Conservation (phyloP, 352 stramenopile genomes). For the Phytophthora palmivora region DNA sequence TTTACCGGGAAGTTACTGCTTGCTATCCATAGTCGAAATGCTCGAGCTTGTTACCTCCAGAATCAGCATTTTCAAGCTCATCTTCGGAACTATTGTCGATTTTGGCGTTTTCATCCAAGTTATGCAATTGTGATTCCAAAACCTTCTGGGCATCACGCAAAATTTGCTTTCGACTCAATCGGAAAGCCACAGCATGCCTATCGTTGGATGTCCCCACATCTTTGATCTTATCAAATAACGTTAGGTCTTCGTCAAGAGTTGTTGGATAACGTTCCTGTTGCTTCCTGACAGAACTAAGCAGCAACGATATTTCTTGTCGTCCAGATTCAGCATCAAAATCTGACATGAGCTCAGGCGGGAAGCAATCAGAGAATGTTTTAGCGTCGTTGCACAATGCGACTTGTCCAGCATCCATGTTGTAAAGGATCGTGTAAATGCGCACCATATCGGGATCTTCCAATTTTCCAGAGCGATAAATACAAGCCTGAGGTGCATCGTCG, state of each 20-base stretch:
- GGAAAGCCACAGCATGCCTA: conserved; percentile 52
- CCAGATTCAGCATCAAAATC: conserved; percentile 9
- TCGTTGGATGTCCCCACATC: background rate
- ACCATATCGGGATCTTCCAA: conserved; percentile 36
- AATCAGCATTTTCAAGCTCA: background rate
- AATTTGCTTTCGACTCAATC: conserved; percentile 62
- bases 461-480: conserved; percentile 45
- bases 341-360: conserved; percentile 29
- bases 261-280: conserved; percentile 50
- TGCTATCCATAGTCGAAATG: conserved; percentile 61
- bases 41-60: conserved; percentile 19
- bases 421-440: conserved; percentile 41
- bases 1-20: conserved; percentile 49
- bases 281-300: conserved; percentile 11
- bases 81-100: background rate
- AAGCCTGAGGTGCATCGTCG: conserved; percentile 35
- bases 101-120: background rate
- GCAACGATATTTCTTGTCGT: conserved; percentile 11
- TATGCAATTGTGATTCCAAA: conserved; percentile 19
- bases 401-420: conserved; percentile 25
- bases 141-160: conserved; percentile 31
- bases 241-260: conserved; percentile 45
- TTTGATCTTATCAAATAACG: conserved; percentile 1
- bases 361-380: conserved; percentile 43
- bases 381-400: conserved; percentile 35